Percentiles rank a stretch among this genome's conserved stretches.
These are phyloP conservation scores for Starmera quercuum DNA, from an alignment of 805 yeast species.

Conservation along the genomic window DNA sequence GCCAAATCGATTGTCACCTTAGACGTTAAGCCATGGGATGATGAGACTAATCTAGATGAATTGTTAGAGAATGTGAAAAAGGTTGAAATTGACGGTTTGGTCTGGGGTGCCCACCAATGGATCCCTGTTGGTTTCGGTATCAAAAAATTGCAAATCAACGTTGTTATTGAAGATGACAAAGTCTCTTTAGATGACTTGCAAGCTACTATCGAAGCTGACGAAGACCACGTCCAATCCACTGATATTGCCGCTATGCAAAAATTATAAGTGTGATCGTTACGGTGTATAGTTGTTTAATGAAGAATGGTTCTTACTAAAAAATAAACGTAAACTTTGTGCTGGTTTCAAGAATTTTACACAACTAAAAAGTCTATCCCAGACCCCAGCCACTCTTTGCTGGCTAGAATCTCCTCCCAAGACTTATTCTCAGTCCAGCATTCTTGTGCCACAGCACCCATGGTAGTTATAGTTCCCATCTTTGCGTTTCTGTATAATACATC, in stretches of 20 bases:
- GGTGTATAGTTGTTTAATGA: slow-evolving; percentile 5
- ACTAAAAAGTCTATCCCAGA: slow-evolving; percentile 42
- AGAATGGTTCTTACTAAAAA: slow-evolving; percentile 3
- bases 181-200: slow-evolving; percentile 90
- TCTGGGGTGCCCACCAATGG: slow-evolving; percentile 97
- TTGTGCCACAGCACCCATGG: slow-evolving; percentile 33
- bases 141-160: slow-evolving; percentile 97
- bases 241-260: slow-evolving; percentile 98
- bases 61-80: slow-evolving; percentile 80
- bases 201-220: slow-evolving; percentile 71
- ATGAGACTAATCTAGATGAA: slow-evolving; percentile 92
- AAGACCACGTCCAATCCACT: slow-evolving; percentile 99
- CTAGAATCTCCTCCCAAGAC: slow-evolving; percentile 35
- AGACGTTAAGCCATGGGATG: slow-evolving; percentile 99
- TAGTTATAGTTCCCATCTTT: slow-evolving; percentile 46
- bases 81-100: slow-evolving; percentile 85
- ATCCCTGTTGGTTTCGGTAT: slow-evolving; percentile 99
- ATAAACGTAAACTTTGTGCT: slow-evolving; percentile 6
- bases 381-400: slow-evolving; percentile 37
- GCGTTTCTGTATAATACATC: slow-evolving; percentile 37
- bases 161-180: slow-evolving; percentile 95
- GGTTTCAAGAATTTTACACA: slow-evolving; percentile 8
- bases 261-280: slow-evolving; percentile 46
- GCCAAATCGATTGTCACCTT: slow-evolving; percentile 96
- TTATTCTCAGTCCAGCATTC: slow-evolving; percentile 39